Conservation (phyloP, 257 asterid species). For the Ligustrum vulgare region DNA sequence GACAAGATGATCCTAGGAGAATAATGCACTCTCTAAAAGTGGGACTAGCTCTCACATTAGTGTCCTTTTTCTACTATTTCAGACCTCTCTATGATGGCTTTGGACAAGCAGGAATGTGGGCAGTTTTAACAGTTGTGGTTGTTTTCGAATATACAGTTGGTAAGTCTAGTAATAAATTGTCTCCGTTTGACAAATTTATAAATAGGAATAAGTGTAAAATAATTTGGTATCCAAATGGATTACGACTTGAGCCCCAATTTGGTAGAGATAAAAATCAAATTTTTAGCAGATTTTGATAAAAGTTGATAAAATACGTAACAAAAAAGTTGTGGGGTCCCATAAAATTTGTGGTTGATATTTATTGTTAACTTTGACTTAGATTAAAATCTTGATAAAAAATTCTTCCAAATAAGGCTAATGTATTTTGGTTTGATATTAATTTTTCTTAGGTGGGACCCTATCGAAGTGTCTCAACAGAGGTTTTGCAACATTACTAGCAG, state of each 20-base stretch:
- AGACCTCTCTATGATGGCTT: constrained; percentile 61
- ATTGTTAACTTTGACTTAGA: too few relatives aligned
- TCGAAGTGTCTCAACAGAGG: constrained; percentile 68
- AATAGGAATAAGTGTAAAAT: too few relatives aligned
- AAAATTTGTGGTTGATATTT: too few relatives aligned
- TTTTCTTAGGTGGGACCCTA: constrained; percentile 67
- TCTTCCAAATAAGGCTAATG: too few relatives aligned
- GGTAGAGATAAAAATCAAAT: too few relatives aligned
- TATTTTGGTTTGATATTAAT: neutral
- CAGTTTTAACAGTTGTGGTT: constrained; percentile 65
- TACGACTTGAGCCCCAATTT: too few relatives aligned
- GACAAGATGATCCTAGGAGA: constrained; percentile 69
- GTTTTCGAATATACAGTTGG: constrained; percentile 74
- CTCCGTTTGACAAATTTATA: too few relatives aligned
- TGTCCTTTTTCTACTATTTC: constrained; percentile 60
- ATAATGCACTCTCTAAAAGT: constrained; percentile 57
- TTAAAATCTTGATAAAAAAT: too few relatives aligned
- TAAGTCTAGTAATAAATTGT: constrained; percentile 25
- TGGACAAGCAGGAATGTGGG: constrained; percentile 83
- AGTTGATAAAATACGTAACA: too few relatives aligned
- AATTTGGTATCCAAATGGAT: too few relatives aligned
- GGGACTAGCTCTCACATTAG: constrained; percentile 60
- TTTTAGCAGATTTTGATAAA: too few relatives aligned
- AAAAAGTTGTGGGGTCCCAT: too few relatives aligned
- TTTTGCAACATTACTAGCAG: constrained; percentile 72